A percentile compares a stretch with the other conserved stretches of the same genome.
Conservation (phyloP, 139 green algal species). For the Chlorella sp. region DNA sequence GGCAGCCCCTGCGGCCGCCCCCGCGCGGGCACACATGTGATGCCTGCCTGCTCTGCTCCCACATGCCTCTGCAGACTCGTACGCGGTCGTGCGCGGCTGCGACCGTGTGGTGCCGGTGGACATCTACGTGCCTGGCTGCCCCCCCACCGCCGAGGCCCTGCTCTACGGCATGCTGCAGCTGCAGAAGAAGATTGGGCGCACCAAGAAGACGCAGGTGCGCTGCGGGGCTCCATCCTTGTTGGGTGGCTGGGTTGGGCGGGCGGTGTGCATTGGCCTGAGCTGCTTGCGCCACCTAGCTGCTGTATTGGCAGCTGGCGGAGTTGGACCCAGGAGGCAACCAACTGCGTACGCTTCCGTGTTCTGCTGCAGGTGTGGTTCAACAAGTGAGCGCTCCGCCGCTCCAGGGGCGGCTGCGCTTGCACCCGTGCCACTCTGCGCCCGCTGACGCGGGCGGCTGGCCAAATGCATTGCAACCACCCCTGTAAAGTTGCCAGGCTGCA, state of each 20-base stretch:
- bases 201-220: slow-evolving; percentile 59
- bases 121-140: slow-evolving; percentile 94
- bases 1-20: no score
- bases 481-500: no score
- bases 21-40: no score
- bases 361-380: slow-evolving; percentile 52
- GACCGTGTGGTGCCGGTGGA: slow-evolving; percentile 98
- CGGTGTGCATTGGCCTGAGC: background rate
- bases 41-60: background rate
- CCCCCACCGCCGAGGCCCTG: slow-evolving; percentile 95
- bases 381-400: slow-evolving; percentile 33
- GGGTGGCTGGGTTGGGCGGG: background rate
- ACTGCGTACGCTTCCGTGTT: background rate
- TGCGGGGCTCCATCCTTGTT: no score
- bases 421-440: no score
- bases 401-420: no score
- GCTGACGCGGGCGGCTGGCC: no score
- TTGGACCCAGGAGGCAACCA: no score
- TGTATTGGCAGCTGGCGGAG: no score
- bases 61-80: slow-evolving; percentile 70
- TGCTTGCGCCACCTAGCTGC: background rate
- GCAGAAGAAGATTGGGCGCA: slow-evolving; percentile 80
- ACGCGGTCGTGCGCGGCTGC: slow-evolving; percentile 95
- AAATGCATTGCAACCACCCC: no score
- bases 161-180: slow-evolving; percentile 96